phyloP scores from a whole-genome alignment of 2,329 filamentous ascomycete species.

The Beauveria sp. region DNA sequence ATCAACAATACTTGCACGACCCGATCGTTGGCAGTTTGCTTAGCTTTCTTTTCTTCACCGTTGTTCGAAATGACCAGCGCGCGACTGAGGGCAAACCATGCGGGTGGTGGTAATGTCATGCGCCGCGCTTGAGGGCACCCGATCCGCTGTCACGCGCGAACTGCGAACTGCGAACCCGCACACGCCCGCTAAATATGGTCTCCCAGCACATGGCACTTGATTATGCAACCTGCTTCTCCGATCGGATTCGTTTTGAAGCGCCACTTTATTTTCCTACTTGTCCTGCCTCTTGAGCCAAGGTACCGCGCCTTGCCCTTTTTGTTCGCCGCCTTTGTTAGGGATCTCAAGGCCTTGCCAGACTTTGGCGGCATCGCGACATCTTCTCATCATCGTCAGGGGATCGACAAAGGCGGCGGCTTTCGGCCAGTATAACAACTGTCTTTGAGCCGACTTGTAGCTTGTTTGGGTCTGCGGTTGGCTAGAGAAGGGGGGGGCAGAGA shows the following conservation, averaged over 20 bases:
- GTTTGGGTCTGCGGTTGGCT: background rate
- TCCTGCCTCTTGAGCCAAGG: background rate
- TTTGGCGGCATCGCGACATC: no score
- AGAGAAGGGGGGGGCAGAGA: background rate
- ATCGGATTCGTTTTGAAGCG: background rate
- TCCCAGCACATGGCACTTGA: background rate
- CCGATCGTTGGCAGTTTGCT: background rate
- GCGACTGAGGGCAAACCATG: background rate
- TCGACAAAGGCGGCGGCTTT: background rate
- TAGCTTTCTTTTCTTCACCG: background rate
- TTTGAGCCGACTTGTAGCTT: background rate
- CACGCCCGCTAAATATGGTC: background rate
- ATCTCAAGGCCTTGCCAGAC: no score
- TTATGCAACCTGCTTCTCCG: background rate
- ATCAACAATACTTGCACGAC: background rate
- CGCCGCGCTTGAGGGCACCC: background rate
- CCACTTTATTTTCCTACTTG: background rate
- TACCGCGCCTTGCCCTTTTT: no score
- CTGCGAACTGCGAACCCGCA: background rate
- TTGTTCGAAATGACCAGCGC: background rate
- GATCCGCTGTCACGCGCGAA: conserved; percentile 1
- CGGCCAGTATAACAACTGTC: background rate
- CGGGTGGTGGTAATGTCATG: background rate
- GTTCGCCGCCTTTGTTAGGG: no score
- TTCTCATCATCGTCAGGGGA: no score